Evolutionary conservation across 176 grass and related monocot species (phyloP), one percentile per base, ranked within the genome.

Genomic region (Oryza punctata): DNA sequence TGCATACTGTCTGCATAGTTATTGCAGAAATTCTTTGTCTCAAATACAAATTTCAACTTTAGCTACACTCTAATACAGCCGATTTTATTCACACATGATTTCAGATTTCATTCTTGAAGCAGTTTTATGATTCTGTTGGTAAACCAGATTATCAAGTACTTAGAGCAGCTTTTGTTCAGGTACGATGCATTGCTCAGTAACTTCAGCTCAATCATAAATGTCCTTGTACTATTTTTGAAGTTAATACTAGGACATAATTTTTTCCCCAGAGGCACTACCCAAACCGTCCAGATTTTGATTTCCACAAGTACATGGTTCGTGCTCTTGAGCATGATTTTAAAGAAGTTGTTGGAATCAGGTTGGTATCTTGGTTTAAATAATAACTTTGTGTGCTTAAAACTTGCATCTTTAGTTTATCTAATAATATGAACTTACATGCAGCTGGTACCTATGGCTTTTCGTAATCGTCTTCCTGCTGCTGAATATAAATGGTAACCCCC

Each of bases 361-460:
- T 23, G 35, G 64, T 84, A 28, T 80, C 84, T 69, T 6, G 44
- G 75, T 65, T 61, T 19, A 73, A 52, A 29, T 75, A 77, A 10
- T 29, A 50, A 86, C n/a, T 70, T 73, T 77, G 14, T 8, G 21
- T 67, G 14, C 3, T 28, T 72, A 26, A 43, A 75, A 70, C 19
- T 44, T 25, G 30, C 29, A 37, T 45, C 2, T 76, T 70, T 44
- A 12, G 6, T 81, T 15, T 69, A 65, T 44, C 80, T 71, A 70
- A 61, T 54, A 38, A 21, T 82, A 10, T 14, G 50, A 52, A 40
- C 3, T 49, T 54, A 0, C 45, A 49, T 87, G 81, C 89, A 94
- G 92, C 81, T 91, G 89, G 89, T 91, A 89, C 79, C 65, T 94
- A 25, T 94, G 89, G 87, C 87, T 94, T 70, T 94, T 91, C 69